Base-by-base conservation (phyloP, 495 filamentous ascomycete genomes). In the Hypoxylon perforatum region DNA sequence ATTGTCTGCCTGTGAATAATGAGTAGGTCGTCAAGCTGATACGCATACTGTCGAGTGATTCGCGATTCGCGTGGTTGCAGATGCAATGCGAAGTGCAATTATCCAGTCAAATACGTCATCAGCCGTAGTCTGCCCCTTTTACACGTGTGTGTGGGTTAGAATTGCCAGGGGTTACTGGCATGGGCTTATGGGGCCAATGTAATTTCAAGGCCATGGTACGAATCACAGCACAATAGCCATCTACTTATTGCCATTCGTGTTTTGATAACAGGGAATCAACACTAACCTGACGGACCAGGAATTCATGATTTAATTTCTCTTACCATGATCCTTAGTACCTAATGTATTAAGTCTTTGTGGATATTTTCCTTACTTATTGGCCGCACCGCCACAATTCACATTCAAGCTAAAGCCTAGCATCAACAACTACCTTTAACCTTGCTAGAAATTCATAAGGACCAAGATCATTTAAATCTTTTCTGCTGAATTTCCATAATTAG, bases 61-160 rank as follows among this genome's bases (percentile, higher is more conserved):
- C 5, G 30, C 11, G 30, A 35, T 35, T n/a, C 35, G 35, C 35
- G 35, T 38, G 35, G 18, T n/a, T 49, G n/a, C n/a, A 33, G 21
- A 1, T 12, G 7, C 48, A n/a, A 12, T 38, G 35, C 9, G 14
- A 12, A 11, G 19, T 22, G 15, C 28, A 36, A 19, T 38, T 52
- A 52, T 52, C 28, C 47, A 28, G n/a, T 50, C 15, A 12, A 9
- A 12, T 18, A 52, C 48, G 30, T 52, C 30, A 38, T 36, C 10
- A 11, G 25, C 7, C 17, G 30, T 30, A 0, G 36, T 2, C 38
- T 14, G 48, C 30, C 38, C 28, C 12, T 38, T 28, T 21, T 30
- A 52, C 30, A 38, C 30, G 30, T 52, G 30, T 22, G 35, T 38
- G 3, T 11, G 14, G 10, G 35, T 2, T n/a, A 11, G n/a, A n/a